Percentiles rank a stretch among this genome's conserved stretches.
These are phyloP conservation scores for Pseudopithomyces chartarum DNA, from an alignment of 2,329 filamentous ascomycete genomes.

Conservation along the genomic window DNA sequence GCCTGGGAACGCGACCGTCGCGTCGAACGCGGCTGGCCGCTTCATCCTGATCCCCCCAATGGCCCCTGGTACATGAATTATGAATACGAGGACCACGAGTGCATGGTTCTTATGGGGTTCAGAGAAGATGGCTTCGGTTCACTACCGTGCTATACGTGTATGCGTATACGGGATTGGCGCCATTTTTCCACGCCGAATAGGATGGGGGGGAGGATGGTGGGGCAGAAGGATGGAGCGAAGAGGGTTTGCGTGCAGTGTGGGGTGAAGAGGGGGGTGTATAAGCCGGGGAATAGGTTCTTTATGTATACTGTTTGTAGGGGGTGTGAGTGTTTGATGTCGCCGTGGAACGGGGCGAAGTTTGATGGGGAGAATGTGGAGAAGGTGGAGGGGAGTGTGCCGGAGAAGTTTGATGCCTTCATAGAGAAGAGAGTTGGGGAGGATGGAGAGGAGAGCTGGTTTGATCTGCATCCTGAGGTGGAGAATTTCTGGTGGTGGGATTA, in stretches of 20 bases:
- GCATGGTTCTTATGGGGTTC: neutral
- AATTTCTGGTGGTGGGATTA: constrained; percentile 1
- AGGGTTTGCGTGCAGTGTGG: neutral
- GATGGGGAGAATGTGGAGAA: neutral
- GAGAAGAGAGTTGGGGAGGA: neutral
- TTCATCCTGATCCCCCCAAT: neutral
- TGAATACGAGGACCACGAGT: neutral
- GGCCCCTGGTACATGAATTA: neutral
- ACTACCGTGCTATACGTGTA: neutral
- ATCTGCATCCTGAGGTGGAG: neutral
- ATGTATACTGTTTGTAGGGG: neutral
- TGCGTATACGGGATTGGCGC: neutral
- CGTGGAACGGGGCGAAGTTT: neutral
- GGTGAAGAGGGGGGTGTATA: neutral
- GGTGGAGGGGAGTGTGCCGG: neutral
- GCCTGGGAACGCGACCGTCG: neutral
- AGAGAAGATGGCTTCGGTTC: neutral
- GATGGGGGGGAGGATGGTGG: neutral
- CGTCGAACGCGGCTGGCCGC: neutral
- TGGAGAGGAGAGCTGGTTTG: neutral
- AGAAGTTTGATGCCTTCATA: neutral
- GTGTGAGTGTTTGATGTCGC: neutral
- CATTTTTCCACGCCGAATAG: neutral
- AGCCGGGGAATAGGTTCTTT: neutral
- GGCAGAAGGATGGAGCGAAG: neutral